Evolutionary conservation across 768 basidiomycete genomes (phyloP), one percentile per base, ranked within the genome.

Genomic region (Serpula lacrymans): DNA sequence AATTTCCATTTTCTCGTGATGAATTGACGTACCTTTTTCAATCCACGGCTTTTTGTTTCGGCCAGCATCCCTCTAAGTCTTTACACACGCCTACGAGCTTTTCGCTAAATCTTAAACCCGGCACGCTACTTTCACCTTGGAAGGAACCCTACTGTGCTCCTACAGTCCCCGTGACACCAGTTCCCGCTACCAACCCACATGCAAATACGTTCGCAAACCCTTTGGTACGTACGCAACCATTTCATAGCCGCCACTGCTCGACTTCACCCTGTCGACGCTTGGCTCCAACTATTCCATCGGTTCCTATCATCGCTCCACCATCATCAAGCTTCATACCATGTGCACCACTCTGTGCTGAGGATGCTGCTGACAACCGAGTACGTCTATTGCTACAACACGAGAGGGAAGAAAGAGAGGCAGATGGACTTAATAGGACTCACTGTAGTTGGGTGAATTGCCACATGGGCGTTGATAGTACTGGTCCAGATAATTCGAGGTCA

Each of bases 231-330:
- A 62, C 59, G 3, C 22, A 52, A 4, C 26, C 37, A 6, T 4
- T 49, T 7, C 42, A 48, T 11, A 40, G 35, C 9, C 22, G 27
- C 39, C 20, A n/a, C 7, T 17, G 20, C 9, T 36, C 42, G 4
- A 36, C 12, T 16, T 21, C 16, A 3, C 39, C 47, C 13, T 24
- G 27, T 18, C 44, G 41, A n/a, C 12, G 14, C 31, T 33, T 14
- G 31, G 8, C 31, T 6, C 14, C 14, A 20, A 6, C 33, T 7
- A 60, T 53, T 5, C 48, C 52, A 5, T 41, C 50, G 0, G 69
- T 80, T 0, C 79, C 80, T 0, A 67, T 79, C 39, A 74, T 82
- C 11, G 77, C 77, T 4, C 80, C 80, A 2, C 77, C 80, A 0
- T 36, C 50, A 2, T 60, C 60, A 8, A 58, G 68, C 41, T 48